phyloP scores from a whole-genome alignment of 2,329 filamentous ascomycete genomes.

The Phoma herbarum region DNA sequence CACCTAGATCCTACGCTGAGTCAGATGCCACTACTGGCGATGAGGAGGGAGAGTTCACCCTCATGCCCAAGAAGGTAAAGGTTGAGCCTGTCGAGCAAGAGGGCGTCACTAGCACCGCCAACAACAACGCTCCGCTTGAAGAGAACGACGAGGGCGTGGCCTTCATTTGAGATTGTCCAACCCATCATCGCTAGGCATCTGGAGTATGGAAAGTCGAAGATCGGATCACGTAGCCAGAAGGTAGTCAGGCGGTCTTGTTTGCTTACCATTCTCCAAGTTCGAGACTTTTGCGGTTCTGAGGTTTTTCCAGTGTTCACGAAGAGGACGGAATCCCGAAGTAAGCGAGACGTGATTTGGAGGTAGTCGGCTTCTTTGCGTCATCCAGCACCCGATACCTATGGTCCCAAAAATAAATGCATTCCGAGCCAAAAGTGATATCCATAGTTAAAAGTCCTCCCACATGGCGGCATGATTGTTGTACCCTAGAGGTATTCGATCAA shows the following conservation, averaged over 20 bases:
- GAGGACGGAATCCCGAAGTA: neutral
- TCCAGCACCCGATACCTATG: neutral
- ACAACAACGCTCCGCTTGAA: neutral
- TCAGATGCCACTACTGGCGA: constrained; percentile 1
- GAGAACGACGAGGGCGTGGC: constrained; percentile 1
- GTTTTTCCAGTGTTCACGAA: neutral
- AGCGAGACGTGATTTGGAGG: neutral
- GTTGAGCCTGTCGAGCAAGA: neutral
- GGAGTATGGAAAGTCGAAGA: neutral
- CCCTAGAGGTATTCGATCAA: no score
- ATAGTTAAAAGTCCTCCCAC: no score
- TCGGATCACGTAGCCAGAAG: neutral
- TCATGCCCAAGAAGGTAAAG: constrained; percentile 11
- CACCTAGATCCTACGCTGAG: neutral
- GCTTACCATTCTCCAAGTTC: neutral
- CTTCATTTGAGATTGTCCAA: neutral
- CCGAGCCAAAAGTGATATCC: no score
- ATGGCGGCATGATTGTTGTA: no score
- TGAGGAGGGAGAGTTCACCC: constrained; percentile 5
- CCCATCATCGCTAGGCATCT: neutral
- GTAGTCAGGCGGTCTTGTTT: neutral
- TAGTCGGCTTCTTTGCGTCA: neutral
- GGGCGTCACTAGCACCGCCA: neutral
- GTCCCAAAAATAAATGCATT: neutral
- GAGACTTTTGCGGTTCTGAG: neutral